Conservation (phyloP, 2,329 filamentous ascomycete genomes). For the Fusarium burgessii region DNA sequence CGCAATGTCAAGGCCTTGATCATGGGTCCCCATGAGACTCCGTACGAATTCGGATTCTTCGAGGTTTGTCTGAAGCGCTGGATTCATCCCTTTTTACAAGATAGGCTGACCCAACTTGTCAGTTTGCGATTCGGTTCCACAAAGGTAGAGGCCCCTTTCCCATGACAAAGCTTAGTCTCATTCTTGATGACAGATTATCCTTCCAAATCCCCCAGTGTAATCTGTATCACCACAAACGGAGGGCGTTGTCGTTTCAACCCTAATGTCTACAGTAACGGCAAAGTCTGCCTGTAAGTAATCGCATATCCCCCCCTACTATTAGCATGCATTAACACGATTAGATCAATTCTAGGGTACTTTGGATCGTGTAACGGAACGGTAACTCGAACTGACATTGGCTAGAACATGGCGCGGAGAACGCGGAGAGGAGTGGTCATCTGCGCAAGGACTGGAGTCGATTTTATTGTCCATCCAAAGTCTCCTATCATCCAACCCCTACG, state of each 20-base stretch:
- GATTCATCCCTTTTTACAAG: neutral
- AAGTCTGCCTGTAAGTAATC: conserved; percentile 84
- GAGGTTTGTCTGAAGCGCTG: conserved; percentile 70
- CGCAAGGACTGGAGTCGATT: conserved; percentile 94
- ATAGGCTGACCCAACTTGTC: conserved; percentile 2
- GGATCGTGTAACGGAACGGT: neutral
- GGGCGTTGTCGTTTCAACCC: conserved; percentile 93
- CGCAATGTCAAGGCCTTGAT: conserved; percentile 89
- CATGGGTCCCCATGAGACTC: conserved; percentile 91
- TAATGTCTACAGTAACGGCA: conserved; percentile 92
- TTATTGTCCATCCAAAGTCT: conserved; percentile 95
- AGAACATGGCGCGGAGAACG: conserved; percentile 94
- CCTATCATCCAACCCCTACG: conserved; percentile 93
- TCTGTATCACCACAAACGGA: conserved; percentile 85
- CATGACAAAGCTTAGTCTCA: conserved; percentile 19
- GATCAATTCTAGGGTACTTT: conserved; percentile 84
- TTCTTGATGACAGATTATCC: conserved; percentile 78
- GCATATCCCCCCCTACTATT: neutral
- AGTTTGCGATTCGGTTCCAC: conserved; percentile 83
- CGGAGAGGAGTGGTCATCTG: conserved; percentile 96
- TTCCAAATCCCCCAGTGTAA: conserved; percentile 70
- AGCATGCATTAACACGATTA: conserved; percentile 53
- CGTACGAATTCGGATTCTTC: conserved; percentile 98
- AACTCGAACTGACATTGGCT: conserved; percentile 27
- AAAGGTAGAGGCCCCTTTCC: conserved; percentile 64